Conservation (phyloP, 768 basidiomycete genomes). For the Auricularia heimuer region DNA sequence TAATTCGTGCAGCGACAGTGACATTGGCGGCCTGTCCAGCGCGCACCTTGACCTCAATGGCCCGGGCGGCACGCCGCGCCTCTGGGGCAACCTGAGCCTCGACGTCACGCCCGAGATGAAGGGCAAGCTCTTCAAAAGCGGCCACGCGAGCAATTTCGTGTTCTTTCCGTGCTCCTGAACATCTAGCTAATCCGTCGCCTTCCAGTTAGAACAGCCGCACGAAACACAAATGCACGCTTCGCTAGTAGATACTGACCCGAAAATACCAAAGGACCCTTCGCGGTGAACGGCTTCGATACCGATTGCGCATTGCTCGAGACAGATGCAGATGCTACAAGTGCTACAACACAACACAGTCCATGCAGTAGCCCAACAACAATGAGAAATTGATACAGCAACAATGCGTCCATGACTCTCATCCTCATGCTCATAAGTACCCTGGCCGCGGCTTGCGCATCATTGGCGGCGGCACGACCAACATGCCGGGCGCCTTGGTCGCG, state of each 20-base stretch:
- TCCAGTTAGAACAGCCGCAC: neutral
- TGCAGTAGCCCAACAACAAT: neutral
- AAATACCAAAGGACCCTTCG: neutral
- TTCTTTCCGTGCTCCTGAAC: constrained; percentile 33
- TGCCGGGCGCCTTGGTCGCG: neutral
- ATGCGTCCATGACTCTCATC: neutral
- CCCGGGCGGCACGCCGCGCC: constrained; percentile 46
- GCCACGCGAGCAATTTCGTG: constrained; percentile 86
- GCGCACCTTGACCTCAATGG: constrained; percentile 44
- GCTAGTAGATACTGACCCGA: neutral
- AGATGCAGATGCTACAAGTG: neutral
- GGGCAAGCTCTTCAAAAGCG: constrained; percentile 55
- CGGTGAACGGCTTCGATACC: neutral
- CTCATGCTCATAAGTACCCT: neutral
- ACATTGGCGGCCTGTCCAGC: constrained; percentile 78
- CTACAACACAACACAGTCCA: neutral
- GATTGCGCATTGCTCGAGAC: neutral
- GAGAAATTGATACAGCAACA: neutral
- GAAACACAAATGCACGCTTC: neutral
- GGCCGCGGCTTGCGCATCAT: neutral
- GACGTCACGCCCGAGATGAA: constrained; percentile 57
- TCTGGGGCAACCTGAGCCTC: constrained; percentile 73
- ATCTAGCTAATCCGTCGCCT: constrained; percentile 64
- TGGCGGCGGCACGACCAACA: neutral
- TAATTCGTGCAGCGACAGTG: constrained; percentile 78